Evolutionary conservation across 148 eudicot genomes (phyloP), one percentile per base, ranked within the genome.

Genomic region (Euryodendron excelsum): DNA sequence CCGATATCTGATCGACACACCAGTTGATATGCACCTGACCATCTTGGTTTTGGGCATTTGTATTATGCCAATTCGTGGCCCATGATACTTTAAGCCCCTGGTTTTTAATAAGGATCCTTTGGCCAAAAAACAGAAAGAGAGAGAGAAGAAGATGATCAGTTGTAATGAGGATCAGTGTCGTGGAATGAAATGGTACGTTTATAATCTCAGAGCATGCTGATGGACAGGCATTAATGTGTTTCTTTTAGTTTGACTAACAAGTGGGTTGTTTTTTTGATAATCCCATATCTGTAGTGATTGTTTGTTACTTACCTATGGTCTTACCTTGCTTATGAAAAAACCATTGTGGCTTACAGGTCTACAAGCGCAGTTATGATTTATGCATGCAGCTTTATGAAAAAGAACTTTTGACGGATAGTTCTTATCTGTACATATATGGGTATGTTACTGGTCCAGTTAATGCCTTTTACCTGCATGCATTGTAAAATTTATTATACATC

Each of bases 311-410:
- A 39, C 44, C 44, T 39, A 39, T 7, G 7, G 44, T 39, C 53
- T 79, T 23, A 44, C 69, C n/a, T 67, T 28, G 44, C 53, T 61
- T 12, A 47, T 72, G 50, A 60, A 39, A 10, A 41, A 36, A 44
- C 31, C 36, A 25, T 69, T 50, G 69, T 64, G 37, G 60, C 30
- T 81, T 41, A 44, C 90, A 96, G 99, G 98, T 96, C 52, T 93
- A 93, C 83, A 74, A 89, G 82, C 90, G 97, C 77, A 91, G 99
- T 87, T 89, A 86, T 83, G 93, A 93, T 78, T 48, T 93, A 80
- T 93, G 98, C 85, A 85, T 88, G 87, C 97, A 90, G 79, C 90
- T 96, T 73, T 96, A 96, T 79, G 93, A 96, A 67, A 96, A 93
- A 87, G 99, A 93, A 83, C 82, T 96, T 27, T 74, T 91, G 75